These are phyloP conservation scores for Fusarium austroafricanum DNA, from an alignment of 2,329 filamentous ascomycete genomes.

Conservation along the genomic window DNA sequence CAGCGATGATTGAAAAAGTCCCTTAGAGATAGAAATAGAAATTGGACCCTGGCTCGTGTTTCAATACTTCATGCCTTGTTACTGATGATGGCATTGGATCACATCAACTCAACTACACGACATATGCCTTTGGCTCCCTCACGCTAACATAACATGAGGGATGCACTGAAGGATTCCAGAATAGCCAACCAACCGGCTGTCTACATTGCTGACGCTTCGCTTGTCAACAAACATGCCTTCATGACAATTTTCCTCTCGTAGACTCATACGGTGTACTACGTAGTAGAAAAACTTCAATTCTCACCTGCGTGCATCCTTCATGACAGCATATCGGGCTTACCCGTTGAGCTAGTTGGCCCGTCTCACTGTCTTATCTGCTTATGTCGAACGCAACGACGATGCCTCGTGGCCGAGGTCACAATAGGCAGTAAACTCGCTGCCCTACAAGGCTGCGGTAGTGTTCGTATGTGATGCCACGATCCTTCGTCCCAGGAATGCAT, in stretches of 20 bases:
- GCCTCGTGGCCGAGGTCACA: slow-evolving; percentile 8
- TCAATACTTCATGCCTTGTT: slow-evolving; percentile 14
- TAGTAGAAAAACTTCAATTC: slow-evolving; percentile 2
- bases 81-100: slow-evolving; percentile 6
- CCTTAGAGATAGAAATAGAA: slow-evolving; percentile 30
- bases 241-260: background rate
- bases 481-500: slow-evolving; percentile 11
- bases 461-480: slow-evolving; percentile 16
- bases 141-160: background rate
- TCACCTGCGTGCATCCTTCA: slow-evolving; percentile 11
- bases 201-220: slow-evolving; percentile 21
- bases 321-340: slow-evolving; percentile 24
- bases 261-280: no score
- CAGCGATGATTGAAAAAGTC: slow-evolving; percentile 15
- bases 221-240: slow-evolving; percentile 9
- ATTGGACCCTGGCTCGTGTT: slow-evolving; percentile 26
- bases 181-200: background rate
- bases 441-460: slow-evolving; percentile 23
- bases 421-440: slow-evolving; percentile 13
- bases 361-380: slow-evolving; percentile 10
- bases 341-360: slow-evolving; percentile 17
- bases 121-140: slow-evolving; percentile 28
- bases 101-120: background rate
- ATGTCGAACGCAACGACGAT: slow-evolving; percentile 18
- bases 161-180: slow-evolving; percentile 4